Conservation (phyloP, 202 grass and related monocot species). For the Dendrocalamus latiflorus region DNA sequence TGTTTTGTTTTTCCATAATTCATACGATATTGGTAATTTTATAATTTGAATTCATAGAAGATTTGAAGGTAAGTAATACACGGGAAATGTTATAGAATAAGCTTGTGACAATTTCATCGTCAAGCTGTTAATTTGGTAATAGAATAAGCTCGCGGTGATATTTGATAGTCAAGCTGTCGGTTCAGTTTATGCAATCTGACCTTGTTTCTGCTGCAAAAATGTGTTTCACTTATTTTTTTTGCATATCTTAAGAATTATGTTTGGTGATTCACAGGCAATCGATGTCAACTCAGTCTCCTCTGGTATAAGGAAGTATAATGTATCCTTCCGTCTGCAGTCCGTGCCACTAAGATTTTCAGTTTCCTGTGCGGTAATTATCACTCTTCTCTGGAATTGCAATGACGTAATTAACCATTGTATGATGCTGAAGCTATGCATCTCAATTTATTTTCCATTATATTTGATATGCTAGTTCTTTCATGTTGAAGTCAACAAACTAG, state of each 20-base stretch:
- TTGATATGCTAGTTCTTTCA: neutral
- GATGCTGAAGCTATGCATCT: neutral
- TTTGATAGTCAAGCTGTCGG: neutral
- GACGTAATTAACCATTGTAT: neutral
- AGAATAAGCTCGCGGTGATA: neutral
- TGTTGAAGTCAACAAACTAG: neutral
- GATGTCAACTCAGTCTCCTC: slow-evolving; percentile 26
- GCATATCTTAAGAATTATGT: neutral
- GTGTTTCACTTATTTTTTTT: neutral
- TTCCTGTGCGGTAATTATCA: slow-evolving; percentile 37
- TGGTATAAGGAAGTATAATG: slow-evolving; percentile 40
- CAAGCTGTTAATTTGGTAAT: neutral
- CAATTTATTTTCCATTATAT: neutral
- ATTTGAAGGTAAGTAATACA: neutral
- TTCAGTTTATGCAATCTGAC: neutral
- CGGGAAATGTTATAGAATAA: neutral
- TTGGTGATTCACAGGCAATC: slow-evolving; percentile 33
- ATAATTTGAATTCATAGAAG: neutral
- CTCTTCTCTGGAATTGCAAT: neutral
- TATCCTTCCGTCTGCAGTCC: slow-evolving; percentile 30
- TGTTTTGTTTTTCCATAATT: neutral
- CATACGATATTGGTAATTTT: neutral
- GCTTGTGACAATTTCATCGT: neutral
- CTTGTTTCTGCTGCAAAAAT: neutral
- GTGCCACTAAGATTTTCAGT: slow-evolving; percentile 25